A percentile compares a stretch with the other conserved stretches of the same genome.
Conservation (phyloP, 148 eudicot species). For the Spergularia bocconei region DNA sequence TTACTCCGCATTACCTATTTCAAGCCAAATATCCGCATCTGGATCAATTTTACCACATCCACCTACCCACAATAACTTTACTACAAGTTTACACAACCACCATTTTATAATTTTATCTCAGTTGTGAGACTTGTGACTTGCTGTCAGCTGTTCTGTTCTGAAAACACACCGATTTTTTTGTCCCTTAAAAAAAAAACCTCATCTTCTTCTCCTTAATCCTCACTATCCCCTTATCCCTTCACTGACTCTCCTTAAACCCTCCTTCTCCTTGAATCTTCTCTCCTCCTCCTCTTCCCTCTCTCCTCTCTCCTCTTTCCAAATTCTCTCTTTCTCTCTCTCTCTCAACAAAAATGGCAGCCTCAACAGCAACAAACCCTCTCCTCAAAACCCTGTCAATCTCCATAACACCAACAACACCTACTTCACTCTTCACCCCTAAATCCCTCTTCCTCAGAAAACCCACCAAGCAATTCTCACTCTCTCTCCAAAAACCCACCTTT, state of each 20-base stretch:
- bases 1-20: too few species aligned
- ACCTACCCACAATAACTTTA: too few species aligned
- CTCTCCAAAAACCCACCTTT: slow-evolving; percentile 31
- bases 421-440: slow-evolving; percentile 36
- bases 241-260: slow-evolving; percentile 25
- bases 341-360: slow-evolving; percentile 32
- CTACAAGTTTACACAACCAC: too few species aligned
- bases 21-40: too few species aligned
- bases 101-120: too few species aligned
- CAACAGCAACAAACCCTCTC: slow-evolving; percentile 29
- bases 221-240: slow-evolving; percentile 7
- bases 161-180: too few species aligned
- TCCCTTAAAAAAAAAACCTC: too few species aligned
- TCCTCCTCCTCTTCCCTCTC: neutral
- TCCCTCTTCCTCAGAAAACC: slow-evolving; percentile 40
- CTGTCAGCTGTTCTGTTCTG: too few species aligned
- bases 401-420: slow-evolving; percentile 35
- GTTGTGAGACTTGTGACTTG: too few species aligned
- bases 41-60: too few species aligned
- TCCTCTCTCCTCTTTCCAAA: neutral
- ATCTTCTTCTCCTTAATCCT: too few species aligned
- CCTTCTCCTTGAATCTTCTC: neutral
- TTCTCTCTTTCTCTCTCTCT: neutral
- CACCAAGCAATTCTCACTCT: slow-evolving; percentile 40
- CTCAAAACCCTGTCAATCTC: slow-evolving; percentile 46